Base-by-base conservation (phyloP, 371 early-diverging fungal species). In the Mortierella sp. region DNA sequence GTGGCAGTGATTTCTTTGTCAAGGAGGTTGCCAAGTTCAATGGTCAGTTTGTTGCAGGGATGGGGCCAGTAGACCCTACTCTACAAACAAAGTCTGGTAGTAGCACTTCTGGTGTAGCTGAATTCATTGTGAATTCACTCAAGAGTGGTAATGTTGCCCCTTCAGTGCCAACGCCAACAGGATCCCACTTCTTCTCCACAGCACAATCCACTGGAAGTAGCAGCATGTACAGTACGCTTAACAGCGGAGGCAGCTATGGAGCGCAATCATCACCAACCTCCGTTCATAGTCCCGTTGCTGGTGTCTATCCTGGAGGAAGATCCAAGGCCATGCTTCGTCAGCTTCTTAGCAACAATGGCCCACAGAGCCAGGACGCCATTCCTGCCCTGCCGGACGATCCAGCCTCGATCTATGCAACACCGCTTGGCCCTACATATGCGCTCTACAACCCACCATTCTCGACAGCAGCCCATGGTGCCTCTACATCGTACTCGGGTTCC, bases 1-100 rank as follows among this genome's bases (percentile, higher is more conserved):
- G 70, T 51, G 70, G 64, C 21, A 68, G 78, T 27, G 82, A 80
- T 31, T 70, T 81, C 39, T 81, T 79, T 46, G 52, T 56, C 34
- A 79, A 70, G 27, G 81, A 81, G 31, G 81, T 79, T 0, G 50
- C 57, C 30, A 65, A 67, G 42, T 67, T 65, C 32, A 76, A 76
- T 23, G 67, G 80, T 17, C 70, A 72, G 34, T 70, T 72, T 37
- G 62, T 70, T 15, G 55, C 61, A 31, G 67, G 71, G 23, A 66
- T 70, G 71, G 70, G 71, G 0, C 75, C 70, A 24, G 9, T 64
- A 9, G 69, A 73, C 1, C 49, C 56, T n/a, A 30, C 34, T 3
- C 32, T 27, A 11, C 68, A 54, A 24, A n/a, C 58, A 1, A 76
- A 76, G 48, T 21, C 64, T 0, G 46, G 65, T 9, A n/a, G n/a